These are phyloP conservation scores for Neurospora sp. DNA, from an alignment of 2,329 filamentous ascomycete species.

Conservation along the genomic window DNA sequence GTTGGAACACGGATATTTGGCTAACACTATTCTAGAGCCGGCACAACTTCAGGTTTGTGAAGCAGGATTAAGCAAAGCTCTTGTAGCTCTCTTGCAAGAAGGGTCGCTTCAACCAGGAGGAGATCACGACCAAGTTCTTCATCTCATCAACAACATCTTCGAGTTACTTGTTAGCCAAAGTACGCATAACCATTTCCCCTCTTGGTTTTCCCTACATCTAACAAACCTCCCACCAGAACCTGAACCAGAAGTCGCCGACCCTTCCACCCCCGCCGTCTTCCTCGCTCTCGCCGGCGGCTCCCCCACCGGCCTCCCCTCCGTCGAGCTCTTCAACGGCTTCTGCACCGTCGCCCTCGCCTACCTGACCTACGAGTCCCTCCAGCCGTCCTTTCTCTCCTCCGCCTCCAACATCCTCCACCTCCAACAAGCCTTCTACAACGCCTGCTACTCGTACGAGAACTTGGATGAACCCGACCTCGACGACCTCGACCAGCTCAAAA, in stretches of 20 bases:
- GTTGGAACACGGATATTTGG: neutral
- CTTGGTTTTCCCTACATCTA: too few species aligned
- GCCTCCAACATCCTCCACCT: slow-evolving; percentile 30
- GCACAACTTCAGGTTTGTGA: slow-evolving; percentile 47
- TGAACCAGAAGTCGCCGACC: slow-evolving; percentile 34
- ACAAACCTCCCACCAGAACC: slow-evolving; percentile 26
- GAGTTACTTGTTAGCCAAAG: slow-evolving; percentile 42
- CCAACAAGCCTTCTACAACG: slow-evolving; percentile 36
- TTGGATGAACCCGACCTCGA: slow-evolving; percentile 33
- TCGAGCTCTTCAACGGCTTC: slow-evolving; percentile 44
- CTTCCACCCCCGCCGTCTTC: slow-evolving; percentile 37
- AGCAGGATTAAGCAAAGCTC: slow-evolving; percentile 36
- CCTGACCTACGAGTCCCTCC: slow-evolving; percentile 42
- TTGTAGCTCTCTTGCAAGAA: slow-evolving; percentile 35
- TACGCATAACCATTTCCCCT: slow-evolving; percentile 16
- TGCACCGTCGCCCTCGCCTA: slow-evolving; percentile 44
- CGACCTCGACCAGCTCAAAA: slow-evolving; percentile 34
- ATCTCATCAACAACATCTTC: slow-evolving; percentile 47
- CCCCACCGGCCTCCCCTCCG: slow-evolving; percentile 30
- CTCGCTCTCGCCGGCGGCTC: slow-evolving; percentile 36
- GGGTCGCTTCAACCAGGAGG: neutral
- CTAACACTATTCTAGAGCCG: slow-evolving; percentile 33
- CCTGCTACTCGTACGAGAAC: slow-evolving; percentile 27
- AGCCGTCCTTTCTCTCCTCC: slow-evolving; percentile 34
- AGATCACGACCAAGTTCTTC: slow-evolving; percentile 24